These are phyloP conservation scores for Fusarium veterinarium DNA, from an alignment of 2,329 filamentous ascomycete genomes.

Conservation along the genomic window DNA sequence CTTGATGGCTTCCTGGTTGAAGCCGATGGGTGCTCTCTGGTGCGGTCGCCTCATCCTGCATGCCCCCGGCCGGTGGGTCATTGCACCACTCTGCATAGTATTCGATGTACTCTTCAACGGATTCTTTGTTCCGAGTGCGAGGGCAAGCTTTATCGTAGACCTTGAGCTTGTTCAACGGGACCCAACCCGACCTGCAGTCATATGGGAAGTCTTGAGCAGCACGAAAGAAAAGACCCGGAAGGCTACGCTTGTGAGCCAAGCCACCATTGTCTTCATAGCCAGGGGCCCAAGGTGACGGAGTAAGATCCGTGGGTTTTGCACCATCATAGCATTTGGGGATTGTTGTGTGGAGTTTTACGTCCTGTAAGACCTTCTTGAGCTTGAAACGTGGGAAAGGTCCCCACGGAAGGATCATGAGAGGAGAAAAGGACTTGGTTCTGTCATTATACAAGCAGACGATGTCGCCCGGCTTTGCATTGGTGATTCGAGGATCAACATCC, in stretches of 20 bases:
- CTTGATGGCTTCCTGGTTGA: neutral
- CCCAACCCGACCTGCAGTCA: neutral
- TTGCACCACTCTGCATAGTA: neutral
- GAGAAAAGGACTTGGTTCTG: neutral
- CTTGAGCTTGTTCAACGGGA: neutral
- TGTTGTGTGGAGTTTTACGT: neutral
- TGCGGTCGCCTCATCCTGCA: neutral
- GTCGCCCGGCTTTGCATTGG: neutral
- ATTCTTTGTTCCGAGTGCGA: neutral
- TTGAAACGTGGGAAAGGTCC: neutral
- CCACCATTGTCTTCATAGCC: neutral
- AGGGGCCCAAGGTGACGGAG: neutral
- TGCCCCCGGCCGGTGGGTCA: neutral
- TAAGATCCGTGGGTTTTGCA: neutral
- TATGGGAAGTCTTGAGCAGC: neutral
- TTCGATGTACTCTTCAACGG: neutral
- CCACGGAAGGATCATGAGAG: conserved; percentile 1
- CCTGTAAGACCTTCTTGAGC: neutral
- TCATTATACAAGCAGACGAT: neutral
- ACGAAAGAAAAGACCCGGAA: neutral
- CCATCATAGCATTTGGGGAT: neutral
- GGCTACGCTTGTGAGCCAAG: neutral
- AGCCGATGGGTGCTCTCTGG: neutral
- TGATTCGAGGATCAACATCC: neutral
- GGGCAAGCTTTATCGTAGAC: neutral